A percentile compares a stretch with the other conserved stretches of the same genome.
Evolutionary conservation across 2,329 filamentous ascomycete genomes (phyloP).

Genomic region (Xylaria sp.): DNA sequence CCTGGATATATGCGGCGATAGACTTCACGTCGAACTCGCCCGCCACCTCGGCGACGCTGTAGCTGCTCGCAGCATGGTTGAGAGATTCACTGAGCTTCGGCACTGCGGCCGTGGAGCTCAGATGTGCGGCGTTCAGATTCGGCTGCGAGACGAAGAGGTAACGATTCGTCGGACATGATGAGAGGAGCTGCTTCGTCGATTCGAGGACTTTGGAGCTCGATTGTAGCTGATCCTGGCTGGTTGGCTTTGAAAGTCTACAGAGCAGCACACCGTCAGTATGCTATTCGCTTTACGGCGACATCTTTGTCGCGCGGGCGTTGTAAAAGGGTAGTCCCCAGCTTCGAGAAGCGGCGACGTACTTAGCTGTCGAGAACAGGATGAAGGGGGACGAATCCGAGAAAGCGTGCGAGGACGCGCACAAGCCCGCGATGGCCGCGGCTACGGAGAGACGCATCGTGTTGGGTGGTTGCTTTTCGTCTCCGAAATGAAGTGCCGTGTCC

Average conservation of each 20-base stretch:
- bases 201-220: conserved; percentile 58
- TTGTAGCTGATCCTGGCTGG: conserved; percentile 58
- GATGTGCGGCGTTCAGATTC: conserved; percentile 77
- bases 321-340: conserved; percentile 15
- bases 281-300: neutral
- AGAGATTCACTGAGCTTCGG: conserved; percentile 62
- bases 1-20: conserved; percentile 58
- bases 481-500: neutral
- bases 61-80: conserved; percentile 54
- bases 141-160: conserved; percentile 85
- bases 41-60: conserved; percentile 68
- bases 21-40: conserved; percentile 58
- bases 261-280: conserved; percentile 25
- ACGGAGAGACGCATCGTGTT: conserved; percentile 66
- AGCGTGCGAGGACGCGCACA: conserved; percentile 71
- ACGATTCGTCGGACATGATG: conserved; percentile 75
- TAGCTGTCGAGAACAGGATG: conserved; percentile 83
- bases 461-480: neutral
- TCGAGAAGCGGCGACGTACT: conserved; percentile 65
- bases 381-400: conserved; percentile 92
- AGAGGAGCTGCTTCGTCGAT: conserved; percentile 64
- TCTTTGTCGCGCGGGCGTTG: conserved; percentile 9
- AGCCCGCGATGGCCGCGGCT: conserved; percentile 62
- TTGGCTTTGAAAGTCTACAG: conserved; percentile 49
- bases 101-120: conserved; percentile 61